phyloP scores from a whole-genome alignment of 2,329 filamentous ascomycete genomes.

The Ustulina deusta region DNA sequence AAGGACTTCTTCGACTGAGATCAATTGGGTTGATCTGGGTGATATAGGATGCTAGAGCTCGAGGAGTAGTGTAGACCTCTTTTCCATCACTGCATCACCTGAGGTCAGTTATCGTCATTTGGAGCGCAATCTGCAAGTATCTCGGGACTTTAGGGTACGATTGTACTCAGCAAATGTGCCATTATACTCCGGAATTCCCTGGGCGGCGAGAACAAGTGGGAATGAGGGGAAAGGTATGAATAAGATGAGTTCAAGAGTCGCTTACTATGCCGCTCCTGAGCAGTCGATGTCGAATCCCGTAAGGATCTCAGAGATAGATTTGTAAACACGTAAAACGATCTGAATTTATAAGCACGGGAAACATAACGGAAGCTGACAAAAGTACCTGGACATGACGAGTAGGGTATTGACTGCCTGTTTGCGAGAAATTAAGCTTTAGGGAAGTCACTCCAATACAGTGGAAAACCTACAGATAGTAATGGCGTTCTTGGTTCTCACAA shows the following conservation, averaged over 20 bases:
- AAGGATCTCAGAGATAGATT: constrained; percentile 84
- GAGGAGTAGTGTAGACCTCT: constrained; percentile 82
- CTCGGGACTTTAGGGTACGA: not conserved
- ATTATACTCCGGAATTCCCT: not conserved
- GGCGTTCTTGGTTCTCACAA: constrained; percentile 86
- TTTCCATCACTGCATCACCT: constrained; percentile 69
- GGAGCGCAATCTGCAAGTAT: not conserved
- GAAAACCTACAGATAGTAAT: constrained; percentile 74
- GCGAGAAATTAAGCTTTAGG: constrained; percentile 18
- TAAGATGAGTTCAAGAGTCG: not conserved
- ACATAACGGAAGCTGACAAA: not conserved
- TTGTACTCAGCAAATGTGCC: not conserved
- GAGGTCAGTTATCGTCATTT: not conserved
- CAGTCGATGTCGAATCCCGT: constrained; percentile 92
- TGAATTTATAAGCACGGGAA: constrained; percentile 21
- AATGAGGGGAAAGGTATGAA: too few species aligned
- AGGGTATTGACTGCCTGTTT: constrained; percentile 78
- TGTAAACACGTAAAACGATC: constrained; percentile 87
- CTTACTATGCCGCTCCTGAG: constrained; percentile 77
- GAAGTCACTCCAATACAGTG: not conserved
- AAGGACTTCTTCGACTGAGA: constrained; percentile 81
- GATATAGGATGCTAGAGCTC: constrained; percentile 81
- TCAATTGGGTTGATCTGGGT: constrained; percentile 87
- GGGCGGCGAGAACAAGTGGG: too few species aligned
- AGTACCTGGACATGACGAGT: constrained; percentile 78